Evolutionary conservation across 129 eudicot genomes (phyloP).

Genomic region (Artemisia tridentata): DNA sequence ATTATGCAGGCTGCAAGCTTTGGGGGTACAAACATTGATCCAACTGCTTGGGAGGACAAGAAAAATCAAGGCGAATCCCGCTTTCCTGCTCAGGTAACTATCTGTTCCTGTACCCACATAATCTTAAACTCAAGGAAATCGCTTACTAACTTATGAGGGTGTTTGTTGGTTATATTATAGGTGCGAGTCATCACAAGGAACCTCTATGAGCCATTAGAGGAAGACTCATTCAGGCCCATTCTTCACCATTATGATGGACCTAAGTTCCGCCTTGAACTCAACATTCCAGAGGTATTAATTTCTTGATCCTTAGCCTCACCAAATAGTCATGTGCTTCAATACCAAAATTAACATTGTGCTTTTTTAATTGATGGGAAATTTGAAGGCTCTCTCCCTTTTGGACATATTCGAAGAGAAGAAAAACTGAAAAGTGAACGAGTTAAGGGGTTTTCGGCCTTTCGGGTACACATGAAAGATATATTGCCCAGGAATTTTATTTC

Average conservation of each 20-base stretch:
- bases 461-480: not conserved
- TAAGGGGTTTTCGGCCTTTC: not conserved
- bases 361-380: not conserved
- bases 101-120: not conserved
- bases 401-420: constrained; percentile 64
- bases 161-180: constrained; percentile 28
- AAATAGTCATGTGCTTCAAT: not conserved
- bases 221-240: constrained; percentile 92
- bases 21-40: constrained; percentile 88
- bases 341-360: no score
- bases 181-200: constrained; percentile 76
- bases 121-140: no score
- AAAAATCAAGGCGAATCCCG: constrained; percentile 86
- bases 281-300: constrained; percentile 85
- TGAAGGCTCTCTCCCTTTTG: constrained; percentile 65
- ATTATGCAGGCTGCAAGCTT: constrained; percentile 74
- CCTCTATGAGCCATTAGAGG: constrained; percentile 84
- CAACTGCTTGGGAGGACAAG: constrained; percentile 91
- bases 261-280: constrained; percentile 88
- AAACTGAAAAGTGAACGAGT: constrained; percentile 11
- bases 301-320: not conserved
- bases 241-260: constrained; percentile 98
- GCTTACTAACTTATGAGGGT: no score
- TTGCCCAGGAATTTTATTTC: not conserved
- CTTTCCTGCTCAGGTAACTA: constrained; percentile 89